Evolutionary conservation across 768 basidiomycete genomes (phyloP), one percentile per base, ranked within the genome.

Genomic region (Boletus sp.): DNA sequence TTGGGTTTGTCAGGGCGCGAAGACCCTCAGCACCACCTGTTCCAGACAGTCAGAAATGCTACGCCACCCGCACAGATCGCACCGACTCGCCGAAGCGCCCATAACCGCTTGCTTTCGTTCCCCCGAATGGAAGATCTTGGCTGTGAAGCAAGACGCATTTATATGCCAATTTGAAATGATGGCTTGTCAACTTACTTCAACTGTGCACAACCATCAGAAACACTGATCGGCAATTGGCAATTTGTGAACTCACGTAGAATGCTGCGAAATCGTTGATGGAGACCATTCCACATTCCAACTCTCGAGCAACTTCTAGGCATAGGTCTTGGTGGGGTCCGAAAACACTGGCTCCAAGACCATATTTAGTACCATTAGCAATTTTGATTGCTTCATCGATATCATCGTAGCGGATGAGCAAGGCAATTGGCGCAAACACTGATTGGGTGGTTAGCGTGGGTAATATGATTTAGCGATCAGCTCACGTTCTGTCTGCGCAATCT

Each of bases 51-150:
- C 24, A 59, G 51, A 54, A 55, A 57, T 44, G 47, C 54, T 47
- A 45, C 32, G 40, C 9, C 17, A 46, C 44, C 47, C 57, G 60
- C 20, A 44, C 32, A 35, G 20, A 39, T 36, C 12, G 30, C 20
- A 28, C 54, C 36, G 1, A 68, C 81, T 58, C 64, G 87, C 92
- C 92, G 64, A 99, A 97, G 58, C 97, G 84, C 7, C 94, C 96
- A 68, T 96, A 95, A 40, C 96, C 96, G 50, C 90, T 93, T 32
- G 80, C 80, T 72, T 98, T 99, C 45, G 83, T 82, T 39, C 97
- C 97, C 30, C 97, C 97, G 59, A 99, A 99, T 10, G 97, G 96
- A 60, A 96, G 78, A 67, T 94, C 90, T 79, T 99, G 96, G 68
- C 84, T 87, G 55, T 54, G 59, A 55, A 59, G 29, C 50, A 58